Base-by-base conservation (phyloP, 2,329 filamentous ascomycete genomes). In the Fusarium sp. region DNA sequence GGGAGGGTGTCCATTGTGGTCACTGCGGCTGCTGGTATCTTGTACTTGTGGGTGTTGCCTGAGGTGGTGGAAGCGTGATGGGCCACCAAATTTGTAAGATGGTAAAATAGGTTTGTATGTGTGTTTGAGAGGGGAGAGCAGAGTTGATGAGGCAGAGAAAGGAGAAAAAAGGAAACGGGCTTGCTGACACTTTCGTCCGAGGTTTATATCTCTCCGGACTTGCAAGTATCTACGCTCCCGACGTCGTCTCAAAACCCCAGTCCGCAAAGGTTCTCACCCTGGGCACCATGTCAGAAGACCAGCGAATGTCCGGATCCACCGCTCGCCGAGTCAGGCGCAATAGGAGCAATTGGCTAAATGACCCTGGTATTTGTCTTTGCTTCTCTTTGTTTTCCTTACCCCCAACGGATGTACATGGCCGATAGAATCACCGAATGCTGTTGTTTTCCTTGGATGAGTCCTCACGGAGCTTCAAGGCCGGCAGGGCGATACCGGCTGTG, bases 1-100 rank as follows among this genome's bases (percentile, higher is more conserved):
- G 82, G 81, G 18, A 83, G 79, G 2, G 72, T 74, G 64, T 80
- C 67, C 79, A 82, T 85, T 64, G 56, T 76, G 62, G 29, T 37
- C 16, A 50, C 18, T 50, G 33, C 29, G 64, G 31, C 24, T 64
- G 43, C 24, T 43, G 29, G 37, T 58, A 50, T 64, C 35, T 37
- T 57, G 50, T 63, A 27, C 35, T 57, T 62, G 20, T 24, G 56
- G 57, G 31, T 61, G 56, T 20, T 43, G 27, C 29, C 24, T 29
- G 48, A 29, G 27, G 18, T 20, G 48, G 18, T 54, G 48, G 48
- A 31, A 54, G 18, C 24, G 48, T 31, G 29, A 54, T 27, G 52
- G 20, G 13, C 37, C n/a, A 37, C 29, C 59, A 48, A 48, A 11
- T 41, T 31, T 52, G 48, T n/a, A 11, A 31, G 48, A n/a, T 29